Conservation (phyloP, 208 protist species). For the Acanthamoeba rhysodes region DNA sequence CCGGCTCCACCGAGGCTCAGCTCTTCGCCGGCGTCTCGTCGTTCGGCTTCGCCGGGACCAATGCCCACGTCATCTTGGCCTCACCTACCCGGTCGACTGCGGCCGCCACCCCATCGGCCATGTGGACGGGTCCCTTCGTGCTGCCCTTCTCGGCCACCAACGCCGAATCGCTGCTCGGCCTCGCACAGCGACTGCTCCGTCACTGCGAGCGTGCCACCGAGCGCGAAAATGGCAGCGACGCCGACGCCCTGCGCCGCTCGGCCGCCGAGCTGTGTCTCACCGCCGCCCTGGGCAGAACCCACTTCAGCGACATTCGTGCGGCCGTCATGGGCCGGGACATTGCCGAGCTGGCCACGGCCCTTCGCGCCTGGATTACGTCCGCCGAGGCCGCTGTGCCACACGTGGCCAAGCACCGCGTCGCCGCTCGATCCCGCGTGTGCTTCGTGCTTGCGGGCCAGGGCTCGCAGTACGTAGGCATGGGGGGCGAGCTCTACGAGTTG, state of each 20-base stretch:
- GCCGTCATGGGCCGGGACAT: slow-evolving; percentile 39
- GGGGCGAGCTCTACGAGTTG: slow-evolving; percentile 79
- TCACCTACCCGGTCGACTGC: neutral
- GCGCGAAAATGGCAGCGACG: neutral
- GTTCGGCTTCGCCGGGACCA: slow-evolving; percentile 86
- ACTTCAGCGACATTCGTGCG: neutral
- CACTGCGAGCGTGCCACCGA: neutral
- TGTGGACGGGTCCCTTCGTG: slow-evolving; percentile 13
- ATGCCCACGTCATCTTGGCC: slow-evolving; percentile 79
- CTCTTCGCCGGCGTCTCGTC: slow-evolving; percentile 79
- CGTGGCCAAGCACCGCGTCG: neutral
- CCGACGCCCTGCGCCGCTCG: neutral
- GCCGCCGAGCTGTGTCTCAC: slow-evolving; percentile 65
- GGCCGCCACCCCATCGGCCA: neutral
- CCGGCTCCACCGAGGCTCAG: neutral
- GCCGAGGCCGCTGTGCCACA: neutral
- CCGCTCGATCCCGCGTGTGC: slow-evolving; percentile 12
- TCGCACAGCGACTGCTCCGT: slow-evolving; percentile 33
- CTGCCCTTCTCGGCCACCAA: slow-evolving; percentile 79
- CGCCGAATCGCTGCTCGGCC: slow-evolving; percentile 64
- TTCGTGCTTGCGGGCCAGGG: slow-evolving; percentile 87
- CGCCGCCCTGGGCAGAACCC: slow-evolving; percentile 34
- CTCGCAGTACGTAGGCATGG: slow-evolving; percentile 84
- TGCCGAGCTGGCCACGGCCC: neutral
- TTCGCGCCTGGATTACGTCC: neutral